Evolutionary conservation across 225 moss, liverwort and hornwort genomes (phyloP), one percentile per base, ranked within the genome.

Genomic region (Marchantia paleacea): DNA sequence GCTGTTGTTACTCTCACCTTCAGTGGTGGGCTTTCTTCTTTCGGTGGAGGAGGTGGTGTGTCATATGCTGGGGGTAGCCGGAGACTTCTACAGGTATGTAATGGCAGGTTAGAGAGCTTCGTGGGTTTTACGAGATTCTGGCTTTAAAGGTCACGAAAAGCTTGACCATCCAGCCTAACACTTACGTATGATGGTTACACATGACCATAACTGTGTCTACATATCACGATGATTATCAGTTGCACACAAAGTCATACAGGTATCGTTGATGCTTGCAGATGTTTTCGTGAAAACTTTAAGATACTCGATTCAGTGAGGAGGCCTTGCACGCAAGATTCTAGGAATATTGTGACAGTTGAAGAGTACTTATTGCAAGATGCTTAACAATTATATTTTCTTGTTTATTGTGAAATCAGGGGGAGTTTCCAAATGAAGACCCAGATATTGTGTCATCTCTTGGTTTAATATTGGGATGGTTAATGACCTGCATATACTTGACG

Each of bases 401-500:
- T 68, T 68, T 10, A 31, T 24, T 68, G 12, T 49, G 22, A 48
- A 74, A 52, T 28, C 67, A 78, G 78, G 67, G 51, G 50, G 50
- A 26, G 64, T 9, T 12, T 29, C 65, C 78, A 62, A 24, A 22
- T 9, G 39, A 75, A 7, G 82, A 54, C 24, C 68, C 58, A 6
- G 79, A 83, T 16, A 48, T 88, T 19, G 63, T 60, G 50, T 73
- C 70, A 77, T 65, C 81, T 64, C 47, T 85, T 30, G 88, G 88
- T 52, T 72, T 85, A 52, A 78, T 85, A 79, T 76, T 88, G 29
- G 88, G 88, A 76, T 85, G 81, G 80, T 25, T 88, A 6, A 88
- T 88, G 88, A 81, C 83, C 10, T 88, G 85, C 78, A 79, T 85
- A 14, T 88, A 88, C 64, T 64, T 88, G 71, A 88, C 88, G 30